Evolutionary conservation across 129 eudicot species (phyloP), one percentile per base, ranked within the genome.

Genomic region (Kitagawia praeruptora): DNA sequence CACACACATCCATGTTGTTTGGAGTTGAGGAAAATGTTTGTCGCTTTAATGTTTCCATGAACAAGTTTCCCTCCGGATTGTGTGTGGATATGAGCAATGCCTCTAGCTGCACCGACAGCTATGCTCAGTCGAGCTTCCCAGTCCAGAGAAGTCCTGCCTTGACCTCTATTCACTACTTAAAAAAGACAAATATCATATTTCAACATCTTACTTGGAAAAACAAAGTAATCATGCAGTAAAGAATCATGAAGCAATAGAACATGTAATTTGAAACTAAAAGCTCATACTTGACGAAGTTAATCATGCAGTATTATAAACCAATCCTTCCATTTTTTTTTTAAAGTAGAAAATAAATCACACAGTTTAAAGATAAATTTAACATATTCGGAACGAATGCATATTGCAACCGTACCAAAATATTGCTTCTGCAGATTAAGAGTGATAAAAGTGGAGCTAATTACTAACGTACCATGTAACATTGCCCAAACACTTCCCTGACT

Each of bases 11-110:
- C 97, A 18, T 81, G 78, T 34, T 77, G 77, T 47, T 90, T 89
- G 44, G 87, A 64, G 86, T 90, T 95, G 78, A 89, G 87, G 84
- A 92, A 92, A 58, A 89, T 87, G 88, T 95, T 95, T 53, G 97
- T 82, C 58, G 98, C 87, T 86, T 90, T 95, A 56, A 95, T 85
- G 88, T 95, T 95, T 40, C 98, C 98, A 39, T 92, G 98, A 70
- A 95, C 96, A 78, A 90, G 91, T 75, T 87, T 95, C 19, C 93
- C 92, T 1, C 85, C 80, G 0, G 75, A 48, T 79, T 82, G 97
- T 23, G 87, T 31, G 81, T 95, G 98, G 86, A 95, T 95, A 49
- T 92, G 85, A 19, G 94, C 92, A 16, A 95, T 70, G 66, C 98
- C 98, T 80, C 91, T 86, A 34, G 98, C 98, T 34, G 89, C 89